phyloP scores from a whole-genome alignment of 176 grass and related monocot species.

The Pontederia paniculata region DNA sequence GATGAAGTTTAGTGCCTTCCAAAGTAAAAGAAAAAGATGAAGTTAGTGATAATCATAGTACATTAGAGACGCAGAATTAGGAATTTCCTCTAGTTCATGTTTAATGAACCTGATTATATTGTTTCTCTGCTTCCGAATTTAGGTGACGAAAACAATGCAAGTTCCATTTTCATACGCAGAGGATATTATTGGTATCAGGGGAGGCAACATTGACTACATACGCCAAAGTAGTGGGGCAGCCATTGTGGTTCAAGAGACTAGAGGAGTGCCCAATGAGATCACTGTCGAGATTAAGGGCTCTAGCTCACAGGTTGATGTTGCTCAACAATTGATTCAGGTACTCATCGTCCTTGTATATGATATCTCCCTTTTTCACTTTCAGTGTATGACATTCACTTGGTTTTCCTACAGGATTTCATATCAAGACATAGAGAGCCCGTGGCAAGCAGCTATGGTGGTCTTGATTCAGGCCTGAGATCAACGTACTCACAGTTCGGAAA shows the following conservation, averaged over 20 bases:
- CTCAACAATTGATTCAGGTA: constrained; percentile 87
- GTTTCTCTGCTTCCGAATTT: not conserved
- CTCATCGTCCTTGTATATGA: not conserved
- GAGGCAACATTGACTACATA: constrained; percentile 86
- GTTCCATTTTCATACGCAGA: constrained; percentile 87
- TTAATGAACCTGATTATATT: too few species aligned
- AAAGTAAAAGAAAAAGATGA: too few species aligned
- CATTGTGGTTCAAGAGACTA: constrained; percentile 78
- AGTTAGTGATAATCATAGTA: too few species aligned
- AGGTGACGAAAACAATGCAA: constrained; percentile 96
- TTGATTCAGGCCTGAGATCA: constrained; percentile 59
- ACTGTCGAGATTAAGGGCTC: constrained; percentile 95
- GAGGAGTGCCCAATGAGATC: constrained; percentile 71
- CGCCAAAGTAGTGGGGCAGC: constrained; percentile 70
- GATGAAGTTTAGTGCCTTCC: too few species aligned
- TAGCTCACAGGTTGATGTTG: constrained; percentile 67
- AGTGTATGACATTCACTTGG: too few species aligned
- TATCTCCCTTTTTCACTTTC: not conserved
- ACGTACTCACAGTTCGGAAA: constrained; percentile 64
- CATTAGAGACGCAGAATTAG: too few species aligned
- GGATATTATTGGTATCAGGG: constrained; percentile 86
- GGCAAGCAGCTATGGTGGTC: constrained; percentile 50
- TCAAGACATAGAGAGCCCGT: constrained; percentile 59
- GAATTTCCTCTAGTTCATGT: too few species aligned
- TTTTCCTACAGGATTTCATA: constrained; percentile 54